Conservation (phyloP, 305 asterid species). For the Solanum hybrid region DNA sequence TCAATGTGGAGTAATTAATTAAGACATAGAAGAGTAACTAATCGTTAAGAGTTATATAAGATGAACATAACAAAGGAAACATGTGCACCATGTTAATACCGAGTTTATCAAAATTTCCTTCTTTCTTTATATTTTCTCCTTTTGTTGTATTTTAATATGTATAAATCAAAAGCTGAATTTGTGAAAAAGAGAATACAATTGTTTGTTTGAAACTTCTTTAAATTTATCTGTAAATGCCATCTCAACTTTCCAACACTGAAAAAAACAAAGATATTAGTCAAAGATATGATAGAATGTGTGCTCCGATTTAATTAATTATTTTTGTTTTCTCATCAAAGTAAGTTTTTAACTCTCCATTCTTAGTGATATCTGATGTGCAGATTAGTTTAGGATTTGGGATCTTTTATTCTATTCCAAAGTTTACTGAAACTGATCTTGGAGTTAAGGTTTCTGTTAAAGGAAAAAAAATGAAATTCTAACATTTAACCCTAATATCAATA, state of each 20-base stretch:
- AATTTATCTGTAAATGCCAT: background rate
- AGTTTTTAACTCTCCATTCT: background rate
- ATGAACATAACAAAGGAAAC: background rate
- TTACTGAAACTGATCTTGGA: background rate
- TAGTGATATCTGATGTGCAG: background rate
- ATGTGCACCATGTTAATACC: background rate
- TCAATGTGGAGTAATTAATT: background rate
- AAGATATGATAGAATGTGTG: background rate
- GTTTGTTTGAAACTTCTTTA: background rate
- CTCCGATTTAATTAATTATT: background rate
- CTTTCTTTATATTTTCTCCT: background rate
- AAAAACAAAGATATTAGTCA: background rate
- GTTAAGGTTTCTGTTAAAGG: background rate
- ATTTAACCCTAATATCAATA: background rate
- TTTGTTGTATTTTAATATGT: background rate
- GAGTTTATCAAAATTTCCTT: background rate
- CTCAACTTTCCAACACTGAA: background rate
- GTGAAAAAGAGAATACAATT: background rate
- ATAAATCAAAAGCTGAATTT: background rate
- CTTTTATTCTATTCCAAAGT: background rate
- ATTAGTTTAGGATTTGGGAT: background rate
- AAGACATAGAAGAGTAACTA: background rate
- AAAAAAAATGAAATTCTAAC: background rate
- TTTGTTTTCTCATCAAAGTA: background rate
- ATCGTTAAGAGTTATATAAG: background rate